Evolutionary conservation across 2,329 filamentous ascomycete genomes (phyloP).

Genomic region (Coniella lustricola): DNA sequence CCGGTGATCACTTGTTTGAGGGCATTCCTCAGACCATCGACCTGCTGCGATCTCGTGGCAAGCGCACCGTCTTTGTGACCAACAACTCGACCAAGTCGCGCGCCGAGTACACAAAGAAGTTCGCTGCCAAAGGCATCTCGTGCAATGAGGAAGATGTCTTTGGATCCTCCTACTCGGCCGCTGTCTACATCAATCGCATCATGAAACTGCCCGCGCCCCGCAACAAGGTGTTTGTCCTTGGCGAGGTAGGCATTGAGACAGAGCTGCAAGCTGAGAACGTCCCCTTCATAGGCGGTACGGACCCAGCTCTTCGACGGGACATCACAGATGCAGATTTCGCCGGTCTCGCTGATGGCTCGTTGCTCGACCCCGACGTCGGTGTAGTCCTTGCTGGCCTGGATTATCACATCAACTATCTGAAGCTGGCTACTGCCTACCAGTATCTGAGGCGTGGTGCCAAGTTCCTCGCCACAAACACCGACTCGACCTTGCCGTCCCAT

Average conservation of each 20-base stretch:
- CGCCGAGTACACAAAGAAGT: slow-evolving; percentile 85
- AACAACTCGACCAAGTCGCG: slow-evolving; percentile 99
- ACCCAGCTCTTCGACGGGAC: slow-evolving; percentile 68
- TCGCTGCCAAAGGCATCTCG: slow-evolving; percentile 73
- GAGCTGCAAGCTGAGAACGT: slow-evolving; percentile 78
- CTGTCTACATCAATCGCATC: slow-evolving; percentile 93
- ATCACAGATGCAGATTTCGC: slow-evolving; percentile 75
- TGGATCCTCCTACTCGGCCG: slow-evolving; percentile 87
- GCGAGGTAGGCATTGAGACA: slow-evolving; percentile 84
- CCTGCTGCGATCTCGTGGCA: slow-evolving; percentile 76
- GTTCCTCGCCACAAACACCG: slow-evolving; percentile 89
- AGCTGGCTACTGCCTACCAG: slow-evolving; percentile 75
- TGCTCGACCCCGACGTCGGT: slow-evolving; percentile 81
- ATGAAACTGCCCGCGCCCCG: slow-evolving; percentile 69
- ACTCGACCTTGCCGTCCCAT: slow-evolving; percentile 79
- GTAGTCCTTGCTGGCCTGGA: slow-evolving; percentile 86
- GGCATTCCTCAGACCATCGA: slow-evolving; percentile 79
- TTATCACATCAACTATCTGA: slow-evolving; percentile 93
- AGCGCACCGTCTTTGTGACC: slow-evolving; percentile 90
- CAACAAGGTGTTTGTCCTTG: slow-evolving; percentile 91
- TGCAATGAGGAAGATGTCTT: slow-evolving; percentile 85
- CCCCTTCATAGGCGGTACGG: slow-evolving; percentile 78
- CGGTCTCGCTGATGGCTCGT: slow-evolving; percentile 64
- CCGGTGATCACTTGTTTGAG: slow-evolving; percentile 82
- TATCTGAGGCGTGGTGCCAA: slow-evolving; percentile 76